phyloP scores from a whole-genome alignment of 257 asterid species.

The Datura wrightii region DNA sequence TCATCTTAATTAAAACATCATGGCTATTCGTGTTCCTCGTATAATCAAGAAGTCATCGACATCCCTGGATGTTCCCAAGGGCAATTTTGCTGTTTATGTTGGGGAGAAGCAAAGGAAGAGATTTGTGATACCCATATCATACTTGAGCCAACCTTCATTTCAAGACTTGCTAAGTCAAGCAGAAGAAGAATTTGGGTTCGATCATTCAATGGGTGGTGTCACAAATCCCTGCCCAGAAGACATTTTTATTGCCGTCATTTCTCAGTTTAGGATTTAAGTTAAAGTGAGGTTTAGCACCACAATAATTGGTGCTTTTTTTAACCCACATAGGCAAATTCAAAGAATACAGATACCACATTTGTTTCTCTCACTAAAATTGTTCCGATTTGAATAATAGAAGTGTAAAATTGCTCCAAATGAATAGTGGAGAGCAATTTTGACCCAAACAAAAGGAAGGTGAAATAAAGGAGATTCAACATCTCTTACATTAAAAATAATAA shows the following conservation, averaged over 20 bases:
- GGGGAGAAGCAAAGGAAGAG: slow-evolving; percentile 55
- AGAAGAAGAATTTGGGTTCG: slow-evolving; percentile 23
- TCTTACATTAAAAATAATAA: no score
- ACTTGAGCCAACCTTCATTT: not conserved
- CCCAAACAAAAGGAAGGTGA: no score
- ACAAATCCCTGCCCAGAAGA: slow-evolving; percentile 59
- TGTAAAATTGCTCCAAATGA: not conserved
- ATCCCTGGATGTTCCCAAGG: slow-evolving; percentile 50
- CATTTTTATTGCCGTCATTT: not conserved
- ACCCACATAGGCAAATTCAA: not conserved
- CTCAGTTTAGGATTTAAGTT: slow-evolving; percentile 8
- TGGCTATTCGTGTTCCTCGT: slow-evolving; percentile 20
- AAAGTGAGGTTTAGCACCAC: not conserved
- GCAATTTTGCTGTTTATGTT: slow-evolving; percentile 60
- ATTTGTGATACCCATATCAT: slow-evolving; percentile 40
- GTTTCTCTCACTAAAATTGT: not conserved
- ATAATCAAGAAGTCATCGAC: slow-evolving; percentile 17
- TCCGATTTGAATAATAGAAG: not conserved
- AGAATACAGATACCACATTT: not conserved
- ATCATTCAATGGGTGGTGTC: slow-evolving; percentile 20
- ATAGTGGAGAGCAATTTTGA: no score
- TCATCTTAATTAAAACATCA: not conserved
- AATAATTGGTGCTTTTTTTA: not conserved
- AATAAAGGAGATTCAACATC: no score
- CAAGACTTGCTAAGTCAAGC: slow-evolving; percentile 28